These are phyloP conservation scores for Colletotrichum tropicicola DNA, from an alignment of 2,329 filamentous ascomycete species.

Conservation along the genomic window DNA sequence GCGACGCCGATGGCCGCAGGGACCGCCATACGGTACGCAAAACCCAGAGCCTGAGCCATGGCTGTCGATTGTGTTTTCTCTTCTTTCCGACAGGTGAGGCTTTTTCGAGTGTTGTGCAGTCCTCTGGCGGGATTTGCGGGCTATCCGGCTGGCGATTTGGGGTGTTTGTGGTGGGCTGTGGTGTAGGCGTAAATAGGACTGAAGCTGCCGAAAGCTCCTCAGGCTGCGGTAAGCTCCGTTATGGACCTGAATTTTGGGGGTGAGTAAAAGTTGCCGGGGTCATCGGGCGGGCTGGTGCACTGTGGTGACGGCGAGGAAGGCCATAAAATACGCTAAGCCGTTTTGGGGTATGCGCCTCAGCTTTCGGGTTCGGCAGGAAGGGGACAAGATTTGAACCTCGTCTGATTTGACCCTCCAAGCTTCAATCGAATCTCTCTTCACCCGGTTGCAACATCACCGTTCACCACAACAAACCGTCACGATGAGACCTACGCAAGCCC, in stretches of 20 bases:
- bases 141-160: constrained; percentile 9
- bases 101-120: neutral
- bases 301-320: constrained; percentile 27
- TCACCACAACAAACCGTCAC: constrained; percentile 34
- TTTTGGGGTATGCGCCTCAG: constrained; percentile 36
- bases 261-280: constrained; percentile 10
- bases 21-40: constrained; percentile 74
- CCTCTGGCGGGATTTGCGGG: constrained; percentile 6
- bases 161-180: neutral
- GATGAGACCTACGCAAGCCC: constrained; percentile 53
- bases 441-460: constrained; percentile 23
- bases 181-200: neutral
- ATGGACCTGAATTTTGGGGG: constrained; percentile 27
- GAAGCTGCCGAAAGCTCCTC: constrained; percentile 31
- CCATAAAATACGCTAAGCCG: constrained; percentile 38
- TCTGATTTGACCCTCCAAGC: constrained; percentile 26
- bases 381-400: constrained; percentile 38
- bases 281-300: constrained; percentile 17
- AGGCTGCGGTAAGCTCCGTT: constrained; percentile 28
- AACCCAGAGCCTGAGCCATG: constrained; percentile 64
- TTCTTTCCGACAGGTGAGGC: neutral
- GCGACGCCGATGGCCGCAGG: constrained; percentile 76
- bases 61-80: neutral
- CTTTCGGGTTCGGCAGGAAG: constrained; percentile 36
- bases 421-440: neutral